A percentile compares a stretch with the other conserved stretches of the same genome.
These are phyloP conservation scores for Choiromyces venosus DNA, from an alignment of 495 filamentous ascomycete genomes.

Conservation along the genomic window DNA sequence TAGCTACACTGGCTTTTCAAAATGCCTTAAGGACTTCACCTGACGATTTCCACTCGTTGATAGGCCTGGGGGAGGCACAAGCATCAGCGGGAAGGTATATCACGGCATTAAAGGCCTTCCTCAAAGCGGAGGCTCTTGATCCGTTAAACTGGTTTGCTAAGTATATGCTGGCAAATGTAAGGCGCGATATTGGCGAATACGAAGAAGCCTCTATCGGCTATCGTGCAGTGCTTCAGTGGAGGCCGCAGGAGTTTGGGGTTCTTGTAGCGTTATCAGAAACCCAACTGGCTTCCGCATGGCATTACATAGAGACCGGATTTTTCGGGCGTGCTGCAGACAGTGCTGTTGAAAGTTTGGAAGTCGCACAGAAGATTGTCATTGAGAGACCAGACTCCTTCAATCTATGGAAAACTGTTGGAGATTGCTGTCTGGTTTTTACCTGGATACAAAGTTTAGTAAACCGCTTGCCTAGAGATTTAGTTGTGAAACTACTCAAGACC, in stretches of 20 bases:
- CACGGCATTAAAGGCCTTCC: conserved; percentile 84
- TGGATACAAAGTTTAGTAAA: conserved; percentile 61
- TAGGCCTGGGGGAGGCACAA: conserved; percentile 93
- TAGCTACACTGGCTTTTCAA: conserved; percentile 86
- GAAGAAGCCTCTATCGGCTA: conserved; percentile 75
- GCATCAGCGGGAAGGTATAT: conserved; percentile 88
- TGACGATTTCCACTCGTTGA: conserved; percentile 86
- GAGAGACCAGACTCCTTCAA: conserved; percentile 70
- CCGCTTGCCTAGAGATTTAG: conserved; percentile 53
- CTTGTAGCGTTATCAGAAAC: conserved; percentile 81
- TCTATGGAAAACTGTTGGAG: conserved; percentile 88
- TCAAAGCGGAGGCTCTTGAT: conserved; percentile 59
- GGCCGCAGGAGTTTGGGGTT: conserved; percentile 75
- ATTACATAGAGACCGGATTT: conserved; percentile 69
- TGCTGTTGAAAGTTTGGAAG: conserved; percentile 55
- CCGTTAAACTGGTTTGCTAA: conserved; percentile 82
- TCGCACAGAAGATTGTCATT: conserved; percentile 51
- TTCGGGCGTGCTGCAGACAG: conserved; percentile 72
- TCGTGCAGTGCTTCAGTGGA: conserved; percentile 58
- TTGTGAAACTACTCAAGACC: conserved; percentile 54
- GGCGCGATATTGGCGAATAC: conserved; percentile 82
- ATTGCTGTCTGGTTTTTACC: conserved; percentile 77
- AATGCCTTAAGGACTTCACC: conserved; percentile 78
- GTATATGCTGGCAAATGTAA: conserved; percentile 95
- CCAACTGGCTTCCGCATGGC: conserved; percentile 70